Base-by-base conservation (phyloP, 2,329 filamentous ascomycete species). In the Colletotrichum sp. region DNA sequence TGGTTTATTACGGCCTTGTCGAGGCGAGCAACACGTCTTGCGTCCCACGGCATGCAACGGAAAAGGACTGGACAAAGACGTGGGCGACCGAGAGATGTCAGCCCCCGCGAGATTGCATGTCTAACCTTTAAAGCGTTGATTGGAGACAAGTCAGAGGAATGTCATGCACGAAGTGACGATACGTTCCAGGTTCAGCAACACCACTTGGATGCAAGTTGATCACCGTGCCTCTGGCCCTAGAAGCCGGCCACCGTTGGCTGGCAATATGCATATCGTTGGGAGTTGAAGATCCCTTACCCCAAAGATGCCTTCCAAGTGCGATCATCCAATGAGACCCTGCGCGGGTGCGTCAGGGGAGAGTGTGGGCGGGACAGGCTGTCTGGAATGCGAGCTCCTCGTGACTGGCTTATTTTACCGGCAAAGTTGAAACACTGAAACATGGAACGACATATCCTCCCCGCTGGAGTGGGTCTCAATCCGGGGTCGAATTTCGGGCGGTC, bases 361-460 rank as follows among this genome's bases (percentile, higher is more conserved):
- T 24, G 26, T 63, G 24, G 34, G 60, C 70, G 44, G 70, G 52
- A 34, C 32, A 59, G 28, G 34, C 55, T 44, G 73, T 49, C 73
- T 63, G 70, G 70, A 63, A 64, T 36, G 32, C 39, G 59, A 32
- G 65, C 57, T 34, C 24, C 62, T 39, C 64, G 26, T 72, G 72
- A 72, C 52, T 66, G 72, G 71, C 72, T 65, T n/a, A 16, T 71
- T 71, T 57, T 67, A 64, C 36, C 63, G 36, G 72, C 63, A 63
- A 49, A 76, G 69, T 73, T 76, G 76, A 77, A 76, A 74, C 76
- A 64, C 76, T 77, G 76, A 76, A 76, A 77, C 69, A 69, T 68
- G 57, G 71, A 74, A 76, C 74, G 64, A 76, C 64, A 59, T 30
- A 21, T 57, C 59, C 71, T 32, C 65, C 62, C 66, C 72, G 52